phyloP scores from a whole-genome alignment of 768 basidiomycete species.

The Pleurotus giganteus region DNA sequence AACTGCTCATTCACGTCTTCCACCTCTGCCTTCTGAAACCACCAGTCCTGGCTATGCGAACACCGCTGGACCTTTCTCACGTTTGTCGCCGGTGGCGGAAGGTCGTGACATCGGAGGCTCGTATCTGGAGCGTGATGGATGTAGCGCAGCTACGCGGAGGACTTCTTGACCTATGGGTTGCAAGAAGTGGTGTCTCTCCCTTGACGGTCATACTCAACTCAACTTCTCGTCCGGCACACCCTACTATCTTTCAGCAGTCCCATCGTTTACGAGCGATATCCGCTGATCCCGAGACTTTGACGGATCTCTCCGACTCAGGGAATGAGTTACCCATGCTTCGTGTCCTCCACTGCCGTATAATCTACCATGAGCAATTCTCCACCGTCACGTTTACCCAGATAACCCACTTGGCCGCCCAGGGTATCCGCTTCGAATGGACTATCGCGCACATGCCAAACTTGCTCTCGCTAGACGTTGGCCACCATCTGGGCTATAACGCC shows the following conservation, averaged over 20 bases:
- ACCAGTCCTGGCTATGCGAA: not conserved
- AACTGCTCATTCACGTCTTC: not conserved
- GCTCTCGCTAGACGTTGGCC: not conserved
- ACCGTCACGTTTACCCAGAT: not conserved
- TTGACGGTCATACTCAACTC: no score
- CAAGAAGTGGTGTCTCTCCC: not conserved
- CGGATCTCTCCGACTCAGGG: not conserved
- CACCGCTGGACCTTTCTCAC: not conserved
- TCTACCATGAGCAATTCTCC: not conserved
- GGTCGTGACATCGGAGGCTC: not conserved
- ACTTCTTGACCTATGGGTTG: not conserved
- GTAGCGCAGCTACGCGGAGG: not conserved
- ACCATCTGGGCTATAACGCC: not conserved
- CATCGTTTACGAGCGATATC: not conserved
- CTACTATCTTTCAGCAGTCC: not conserved
- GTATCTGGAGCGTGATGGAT: not conserved
- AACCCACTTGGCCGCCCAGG: not conserved
- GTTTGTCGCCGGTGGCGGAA: not conserved
- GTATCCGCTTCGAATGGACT: not conserved
- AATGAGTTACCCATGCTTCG: not conserved
- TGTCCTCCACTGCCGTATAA: not conserved
- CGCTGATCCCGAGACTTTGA: not conserved
- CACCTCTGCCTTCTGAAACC: not conserved
- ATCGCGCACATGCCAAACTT: not conserved
- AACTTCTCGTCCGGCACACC: not conserved